Base-by-base conservation (phyloP, 148 eudicot species). In the Camellia lanceoleosa region DNA sequence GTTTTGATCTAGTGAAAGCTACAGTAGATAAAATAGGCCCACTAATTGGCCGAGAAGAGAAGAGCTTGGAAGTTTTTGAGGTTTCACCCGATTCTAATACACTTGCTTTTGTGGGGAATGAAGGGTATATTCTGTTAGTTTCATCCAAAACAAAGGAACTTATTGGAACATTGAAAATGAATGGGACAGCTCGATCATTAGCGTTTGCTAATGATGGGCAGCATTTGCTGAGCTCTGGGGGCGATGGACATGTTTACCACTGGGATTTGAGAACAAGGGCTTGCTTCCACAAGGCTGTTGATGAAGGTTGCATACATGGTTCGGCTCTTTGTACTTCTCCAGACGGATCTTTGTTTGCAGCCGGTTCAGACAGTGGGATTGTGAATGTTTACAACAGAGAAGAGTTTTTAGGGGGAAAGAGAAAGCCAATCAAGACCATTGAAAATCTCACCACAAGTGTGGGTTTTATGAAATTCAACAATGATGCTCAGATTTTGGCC, bases 21-120 rank as follows among this genome's bases (percentile, higher is more conserved):
- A 82, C n/a, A 43, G 79, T 87, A 10, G 98, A 93, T 80, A 92
- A 88, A 79, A 86, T 92, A 6, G 97, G 97, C 42, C 97, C 97
- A 19, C 77, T 95, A 59, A 85, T 86, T 2, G 99, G 99, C 16
- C 86, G 99, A 86, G 99, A 95, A 44, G 99, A 95, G 86, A 95
- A 90, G 84, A 95, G 97, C 83, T 81, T 95, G 83, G 97, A 95
- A 84, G 19, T 58, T 51, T 95, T 93, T 82, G 99, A 89, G 87
- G 92, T 95, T 81, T 93, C 97, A 68, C 95, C 99, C 1, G 97
- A 95, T 90, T 95, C 99, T 20, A 86, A 78, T 3, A 95, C 93
- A 11, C 93, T 95, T 61, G 97, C 99, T 5, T 92, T 95, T 85
- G 75, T 91, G 72, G 99, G 97, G 54, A 95, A 93, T 79, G 97